Conservation (phyloP, 208 protist species). For the Endotrypanum monterogeii region DNA sequence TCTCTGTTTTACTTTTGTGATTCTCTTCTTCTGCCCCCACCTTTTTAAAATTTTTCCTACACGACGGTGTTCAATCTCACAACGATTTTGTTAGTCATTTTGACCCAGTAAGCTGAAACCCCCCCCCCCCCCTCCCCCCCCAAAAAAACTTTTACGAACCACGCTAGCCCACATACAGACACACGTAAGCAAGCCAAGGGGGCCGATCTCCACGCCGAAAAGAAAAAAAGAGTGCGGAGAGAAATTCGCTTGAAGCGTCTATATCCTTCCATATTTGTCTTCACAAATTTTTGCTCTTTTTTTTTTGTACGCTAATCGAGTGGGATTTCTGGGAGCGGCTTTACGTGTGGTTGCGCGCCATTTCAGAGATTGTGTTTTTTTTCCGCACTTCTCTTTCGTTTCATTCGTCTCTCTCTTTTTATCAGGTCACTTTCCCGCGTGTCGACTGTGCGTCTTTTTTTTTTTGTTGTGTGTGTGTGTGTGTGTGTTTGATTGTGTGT, state of each 20-base stretch:
- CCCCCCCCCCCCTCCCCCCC: no score
- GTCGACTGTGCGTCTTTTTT: no score
- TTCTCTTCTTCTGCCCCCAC: constrained; percentile 1
- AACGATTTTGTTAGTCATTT: background rate
- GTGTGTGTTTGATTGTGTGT: background rate
- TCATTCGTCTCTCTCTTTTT: constrained; percentile 1
- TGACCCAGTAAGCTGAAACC: background rate
- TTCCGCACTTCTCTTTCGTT: constrained; percentile 7
- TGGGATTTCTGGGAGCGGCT: background rate
- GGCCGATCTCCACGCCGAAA: background rate
- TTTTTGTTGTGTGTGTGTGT: background rate
- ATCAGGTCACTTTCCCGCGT: constrained; percentile 2
- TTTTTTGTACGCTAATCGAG: background rate
- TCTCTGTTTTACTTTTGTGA: background rate
- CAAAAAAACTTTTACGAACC: background rate
- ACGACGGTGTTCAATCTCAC: no score
- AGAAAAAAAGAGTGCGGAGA: background rate
- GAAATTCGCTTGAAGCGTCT: background rate
- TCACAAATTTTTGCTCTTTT: constrained; percentile 7
- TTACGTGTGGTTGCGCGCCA: background rate
- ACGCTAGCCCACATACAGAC: background rate
- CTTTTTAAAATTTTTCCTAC: constrained; percentile 13
- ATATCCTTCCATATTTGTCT: constrained; percentile 1
- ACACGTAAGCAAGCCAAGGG: background rate
- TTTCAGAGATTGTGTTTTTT: constrained; percentile 16